Evolutionary conservation across 1,284 basidiomycete species (phyloP).

Genomic region (Volvariella volvacea): DNA sequence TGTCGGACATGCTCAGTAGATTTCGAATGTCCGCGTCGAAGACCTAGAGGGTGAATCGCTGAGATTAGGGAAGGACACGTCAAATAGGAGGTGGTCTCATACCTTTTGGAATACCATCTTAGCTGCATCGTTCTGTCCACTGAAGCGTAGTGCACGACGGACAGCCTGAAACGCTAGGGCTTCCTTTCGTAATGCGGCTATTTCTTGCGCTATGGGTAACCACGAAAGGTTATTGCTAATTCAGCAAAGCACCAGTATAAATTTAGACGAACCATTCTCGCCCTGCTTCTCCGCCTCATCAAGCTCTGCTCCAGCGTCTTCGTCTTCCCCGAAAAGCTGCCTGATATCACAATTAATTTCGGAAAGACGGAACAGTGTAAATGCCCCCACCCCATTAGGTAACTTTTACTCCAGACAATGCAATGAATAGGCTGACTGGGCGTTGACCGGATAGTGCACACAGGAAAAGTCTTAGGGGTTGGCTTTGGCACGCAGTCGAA

Average conservation of each 20-base stretch:
- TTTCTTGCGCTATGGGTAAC: constrained; percentile 69
- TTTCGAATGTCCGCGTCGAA: constrained; percentile 87
- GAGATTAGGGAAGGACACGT: constrained; percentile 2
- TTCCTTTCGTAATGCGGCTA: constrained; percentile 85
- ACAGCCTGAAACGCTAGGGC: constrained; percentile 84
- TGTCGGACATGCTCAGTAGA: constrained; percentile 91
- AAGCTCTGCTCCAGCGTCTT: constrained; percentile 71
- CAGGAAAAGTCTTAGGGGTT: constrained; percentile 91
- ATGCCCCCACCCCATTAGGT: constrained; percentile 80
- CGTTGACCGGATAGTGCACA: constrained; percentile 97
- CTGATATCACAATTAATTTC: constrained; percentile 29
- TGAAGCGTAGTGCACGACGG: constrained; percentile 53
- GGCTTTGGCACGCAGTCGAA: constrained; percentile 90
- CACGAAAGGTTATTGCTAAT: constrained; percentile 3
- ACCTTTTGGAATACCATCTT: constrained; percentile 85
- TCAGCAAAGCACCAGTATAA: background rate
- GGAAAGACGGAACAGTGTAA: background rate
- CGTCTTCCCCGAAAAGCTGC: constrained; percentile 92
- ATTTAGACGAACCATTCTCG: constrained; percentile 65
- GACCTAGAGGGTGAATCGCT: constrained; percentile 46
- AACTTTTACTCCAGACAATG: constrained; percentile 99
- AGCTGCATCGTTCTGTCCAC: constrained; percentile 46
- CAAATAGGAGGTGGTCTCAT: constrained; percentile 4
- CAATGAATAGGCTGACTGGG: constrained; percentile 98
- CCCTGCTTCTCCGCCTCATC: constrained; percentile 84